A percentile compares a stretch with the other conserved stretches of the same genome.
Conservation (phyloP, 306 rosid species). For the Prunus mongolica region DNA sequence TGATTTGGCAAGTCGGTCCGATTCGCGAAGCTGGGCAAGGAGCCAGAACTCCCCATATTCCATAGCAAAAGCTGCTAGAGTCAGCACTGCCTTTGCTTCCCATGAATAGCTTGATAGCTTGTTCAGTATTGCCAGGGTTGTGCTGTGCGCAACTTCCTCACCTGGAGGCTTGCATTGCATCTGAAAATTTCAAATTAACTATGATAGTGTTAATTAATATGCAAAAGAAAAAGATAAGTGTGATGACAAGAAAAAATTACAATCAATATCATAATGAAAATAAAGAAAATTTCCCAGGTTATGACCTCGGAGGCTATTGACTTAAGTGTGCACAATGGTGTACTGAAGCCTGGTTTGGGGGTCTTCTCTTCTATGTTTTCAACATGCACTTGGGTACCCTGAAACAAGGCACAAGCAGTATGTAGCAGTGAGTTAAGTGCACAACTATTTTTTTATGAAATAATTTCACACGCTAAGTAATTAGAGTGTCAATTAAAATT, state of each 20-base stretch:
- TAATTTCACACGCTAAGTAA: no score
- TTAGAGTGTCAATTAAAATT: background rate
- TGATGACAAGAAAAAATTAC: no score
- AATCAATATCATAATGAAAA: no score
- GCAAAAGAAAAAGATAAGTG: no score
- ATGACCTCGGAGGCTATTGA: conserved; percentile 39
- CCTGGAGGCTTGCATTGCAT: conserved; percentile 56
- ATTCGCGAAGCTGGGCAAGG: conserved; percentile 37
- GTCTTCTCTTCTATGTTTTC: conserved; percentile 39
- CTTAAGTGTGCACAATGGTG: conserved; percentile 46
- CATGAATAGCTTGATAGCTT: conserved; percentile 44
- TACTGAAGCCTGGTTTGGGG: conserved; percentile 25
- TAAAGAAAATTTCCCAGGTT: background rate
- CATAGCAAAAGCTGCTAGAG: conserved; percentile 65
- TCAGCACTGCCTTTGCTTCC: conserved; percentile 66
- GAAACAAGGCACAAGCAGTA: background rate
- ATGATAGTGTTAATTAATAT: background rate
- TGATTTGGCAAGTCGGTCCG: conserved; percentile 53
- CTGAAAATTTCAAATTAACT: conserved; percentile 25
- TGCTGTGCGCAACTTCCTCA: conserved; percentile 48
- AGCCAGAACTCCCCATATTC: conserved; percentile 72
- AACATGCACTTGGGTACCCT: conserved; percentile 36
- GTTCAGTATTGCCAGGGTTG: conserved; percentile 47
- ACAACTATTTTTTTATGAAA: background rate
- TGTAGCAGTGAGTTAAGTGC: background rate